Evolutionary conservation across 2,329 filamentous ascomycete species (phyloP).

Genomic region (Fusarium equiseti): DNA sequence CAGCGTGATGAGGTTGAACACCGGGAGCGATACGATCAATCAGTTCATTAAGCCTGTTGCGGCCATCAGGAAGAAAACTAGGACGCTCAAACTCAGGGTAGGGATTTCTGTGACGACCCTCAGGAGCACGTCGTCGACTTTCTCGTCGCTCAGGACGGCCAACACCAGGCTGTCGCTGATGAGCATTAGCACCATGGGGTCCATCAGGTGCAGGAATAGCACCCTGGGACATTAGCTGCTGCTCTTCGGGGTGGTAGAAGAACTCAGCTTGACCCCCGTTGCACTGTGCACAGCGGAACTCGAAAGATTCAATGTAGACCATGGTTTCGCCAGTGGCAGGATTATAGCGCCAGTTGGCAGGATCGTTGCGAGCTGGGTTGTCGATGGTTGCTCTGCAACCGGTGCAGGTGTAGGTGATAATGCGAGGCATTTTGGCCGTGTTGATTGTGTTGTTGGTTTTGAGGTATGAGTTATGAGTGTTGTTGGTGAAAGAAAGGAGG

Average conservation of each 20-base stretch:
- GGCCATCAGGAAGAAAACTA: too few species aligned
- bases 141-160: background rate
- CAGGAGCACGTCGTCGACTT: background rate
- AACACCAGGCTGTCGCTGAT: background rate
- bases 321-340: background rate
- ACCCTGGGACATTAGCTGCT: background rate
- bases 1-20: background rate
- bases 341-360: background rate
- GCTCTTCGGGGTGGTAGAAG: background rate
- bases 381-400: background rate
- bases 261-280: background rate
- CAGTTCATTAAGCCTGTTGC: too few species aligned
- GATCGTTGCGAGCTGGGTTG: background rate
- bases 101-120: too few species aligned
- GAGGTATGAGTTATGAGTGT: too few species aligned
- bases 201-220: background rate
- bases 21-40: too few species aligned
- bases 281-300: background rate
- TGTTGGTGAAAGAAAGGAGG: rapidly evolving
- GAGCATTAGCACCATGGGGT: background rate
- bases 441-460: background rate
- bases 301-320: background rate
- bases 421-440: background rate
- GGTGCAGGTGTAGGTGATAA: background rate
- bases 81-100: too few species aligned